phyloP scores from a whole-genome alignment of 495 filamentous ascomycete species.

The Chaetomium tenue region DNA sequence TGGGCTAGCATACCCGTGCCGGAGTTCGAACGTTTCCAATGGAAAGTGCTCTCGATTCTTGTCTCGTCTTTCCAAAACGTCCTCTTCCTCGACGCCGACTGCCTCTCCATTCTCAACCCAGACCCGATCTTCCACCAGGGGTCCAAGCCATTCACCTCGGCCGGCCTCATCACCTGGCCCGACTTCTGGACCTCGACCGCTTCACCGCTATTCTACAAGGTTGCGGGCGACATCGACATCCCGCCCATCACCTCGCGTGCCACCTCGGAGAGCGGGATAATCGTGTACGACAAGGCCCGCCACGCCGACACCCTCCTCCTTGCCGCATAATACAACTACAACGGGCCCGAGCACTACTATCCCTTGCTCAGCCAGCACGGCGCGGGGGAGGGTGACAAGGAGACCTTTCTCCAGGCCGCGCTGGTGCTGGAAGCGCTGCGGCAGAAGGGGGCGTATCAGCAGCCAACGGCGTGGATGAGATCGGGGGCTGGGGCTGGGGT shows the following conservation, averaged over 20 bases:
- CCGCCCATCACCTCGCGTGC: constrained; percentile 42
- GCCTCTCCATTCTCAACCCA: constrained; percentile 54
- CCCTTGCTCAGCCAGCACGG: constrained; percentile 56
- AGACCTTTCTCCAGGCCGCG: constrained; percentile 60
- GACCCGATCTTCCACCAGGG: constrained; percentile 46
- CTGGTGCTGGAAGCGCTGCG: constrained; percentile 44
- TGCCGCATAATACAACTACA: constrained; percentile 62
- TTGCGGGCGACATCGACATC: constrained; percentile 42
- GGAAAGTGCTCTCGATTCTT: constrained; percentile 60
- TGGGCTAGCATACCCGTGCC: constrained; percentile 13
- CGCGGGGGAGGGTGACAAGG: constrained; percentile 62
- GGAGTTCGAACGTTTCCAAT: constrained; percentile 48
- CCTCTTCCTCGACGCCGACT: constrained; percentile 62
- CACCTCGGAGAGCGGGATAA: constrained; percentile 56
- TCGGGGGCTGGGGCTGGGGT: constrained; percentile 11
- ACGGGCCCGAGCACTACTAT: constrained; percentile 60
- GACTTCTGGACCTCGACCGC: constrained; percentile 60
- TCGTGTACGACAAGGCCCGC: constrained; percentile 56
- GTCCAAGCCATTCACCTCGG: constrained; percentile 51
- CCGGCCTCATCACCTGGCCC: constrained; percentile 59
- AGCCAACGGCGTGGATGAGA: constrained; percentile 24
- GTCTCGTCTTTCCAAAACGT: constrained; percentile 61
- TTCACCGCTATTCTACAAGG: constrained; percentile 54
- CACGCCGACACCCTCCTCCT: constrained; percentile 56
- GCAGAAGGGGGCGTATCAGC: constrained; percentile 9